Conservation (phyloP, 352 stramenopile species). For the Phytophthora macrochlamydospora region DNA sequence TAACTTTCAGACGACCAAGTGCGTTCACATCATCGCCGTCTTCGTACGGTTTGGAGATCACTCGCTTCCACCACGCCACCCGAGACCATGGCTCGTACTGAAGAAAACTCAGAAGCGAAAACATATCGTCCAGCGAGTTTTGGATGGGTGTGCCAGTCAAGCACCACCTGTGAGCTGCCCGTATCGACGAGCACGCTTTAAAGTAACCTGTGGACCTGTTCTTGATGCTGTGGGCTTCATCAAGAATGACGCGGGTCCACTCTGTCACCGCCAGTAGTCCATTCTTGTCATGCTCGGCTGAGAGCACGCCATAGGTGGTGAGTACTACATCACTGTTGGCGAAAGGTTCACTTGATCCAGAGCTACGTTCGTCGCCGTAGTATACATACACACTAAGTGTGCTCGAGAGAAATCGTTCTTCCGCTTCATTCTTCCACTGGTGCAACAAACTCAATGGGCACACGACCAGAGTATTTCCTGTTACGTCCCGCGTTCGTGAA, state of each 20-base stretch:
- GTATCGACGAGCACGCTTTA: constrained; percentile 56
- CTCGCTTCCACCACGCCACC: constrained; percentile 81
- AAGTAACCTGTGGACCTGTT: constrained; percentile 83
- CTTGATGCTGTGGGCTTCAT: constrained; percentile 93
- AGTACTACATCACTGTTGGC: constrained; percentile 75
- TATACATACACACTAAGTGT: constrained; percentile 66
- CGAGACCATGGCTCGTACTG: constrained; percentile 87
- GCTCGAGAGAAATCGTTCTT: constrained; percentile 61
- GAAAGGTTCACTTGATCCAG: constrained; percentile 17
- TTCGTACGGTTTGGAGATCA: constrained; percentile 82
- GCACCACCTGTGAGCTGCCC: constrained; percentile 82
- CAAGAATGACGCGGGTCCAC: constrained; percentile 90
- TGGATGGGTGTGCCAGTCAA: constrained; percentile 92
- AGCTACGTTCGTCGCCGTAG: constrained; percentile 70
- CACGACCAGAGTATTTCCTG: constrained; percentile 79
- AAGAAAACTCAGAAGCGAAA: constrained; percentile 85
- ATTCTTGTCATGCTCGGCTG: constrained; percentile 68
- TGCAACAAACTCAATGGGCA: constrained; percentile 88
- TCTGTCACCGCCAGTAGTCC: constrained; percentile 40
- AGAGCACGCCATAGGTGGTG: constrained; percentile 86
- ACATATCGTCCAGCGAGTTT: constrained; percentile 89
- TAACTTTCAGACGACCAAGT: constrained; percentile 64
- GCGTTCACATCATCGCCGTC: constrained; percentile 64
- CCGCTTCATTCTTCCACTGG: constrained; percentile 88
- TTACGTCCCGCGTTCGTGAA: constrained; percentile 7